Conservation (phyloP, 805 yeast genomes). For the Spathaspora gorwiae region DNA sequence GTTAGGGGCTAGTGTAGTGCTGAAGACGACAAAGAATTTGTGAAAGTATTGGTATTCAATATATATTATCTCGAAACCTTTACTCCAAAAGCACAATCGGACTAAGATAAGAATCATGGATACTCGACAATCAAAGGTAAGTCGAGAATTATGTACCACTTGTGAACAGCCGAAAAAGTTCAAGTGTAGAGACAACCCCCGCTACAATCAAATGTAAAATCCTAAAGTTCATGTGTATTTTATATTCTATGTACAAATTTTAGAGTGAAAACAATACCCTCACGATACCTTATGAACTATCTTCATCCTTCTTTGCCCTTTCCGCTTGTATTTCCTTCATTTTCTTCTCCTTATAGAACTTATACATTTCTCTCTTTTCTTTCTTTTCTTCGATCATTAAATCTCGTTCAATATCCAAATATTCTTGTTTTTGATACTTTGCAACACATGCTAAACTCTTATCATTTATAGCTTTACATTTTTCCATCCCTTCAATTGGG, state of each 20-base stretch:
- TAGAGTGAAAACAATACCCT: neutral
- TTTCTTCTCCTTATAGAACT: constrained; percentile 3
- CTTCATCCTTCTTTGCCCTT: neutral
- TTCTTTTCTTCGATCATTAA: constrained; percentile 54
- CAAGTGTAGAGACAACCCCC: neutral
- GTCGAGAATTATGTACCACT: no score
- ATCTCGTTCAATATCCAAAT: constrained; percentile 67
- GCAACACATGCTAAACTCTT: constrained; percentile 62
- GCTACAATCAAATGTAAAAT: neutral
- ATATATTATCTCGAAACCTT: no score
- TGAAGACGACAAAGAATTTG: no score
- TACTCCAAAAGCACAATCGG: no score
- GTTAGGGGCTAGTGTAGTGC: no score
- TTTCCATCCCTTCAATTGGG: constrained; percentile 61
- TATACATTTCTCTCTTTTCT: constrained; percentile 13
- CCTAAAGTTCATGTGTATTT: neutral
- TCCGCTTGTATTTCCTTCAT: constrained; percentile 1
- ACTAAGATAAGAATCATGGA: no score
- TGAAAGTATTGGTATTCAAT: no score
- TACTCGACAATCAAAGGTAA: no score
- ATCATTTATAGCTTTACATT: constrained; percentile 56
- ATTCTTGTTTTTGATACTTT: constrained; percentile 55
- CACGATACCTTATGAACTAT: neutral
- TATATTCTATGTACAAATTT: neutral
- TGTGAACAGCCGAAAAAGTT: no score